Percentiles rank a stretch among this genome's conserved stretches.
Conservation (phyloP, 2,329 filamentous ascomycete species). For the Arthrobotrys pseudoclavata region DNA sequence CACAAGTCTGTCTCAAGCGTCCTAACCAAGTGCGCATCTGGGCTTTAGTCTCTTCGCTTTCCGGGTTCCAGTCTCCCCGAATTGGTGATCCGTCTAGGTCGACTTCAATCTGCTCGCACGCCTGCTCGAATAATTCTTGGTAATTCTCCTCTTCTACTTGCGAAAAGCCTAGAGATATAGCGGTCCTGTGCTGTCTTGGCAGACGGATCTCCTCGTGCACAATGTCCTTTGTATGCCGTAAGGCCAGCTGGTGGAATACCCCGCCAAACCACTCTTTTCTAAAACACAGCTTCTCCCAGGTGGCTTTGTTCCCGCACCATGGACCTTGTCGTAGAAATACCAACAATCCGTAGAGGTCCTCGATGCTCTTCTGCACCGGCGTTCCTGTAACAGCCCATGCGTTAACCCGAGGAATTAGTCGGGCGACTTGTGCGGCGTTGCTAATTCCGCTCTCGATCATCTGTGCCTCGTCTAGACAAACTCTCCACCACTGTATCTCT, state of each 20-base stretch:
- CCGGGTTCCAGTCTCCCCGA: slow-evolving; percentile 74
- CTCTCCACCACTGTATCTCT: slow-evolving; percentile 87
- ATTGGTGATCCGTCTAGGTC: slow-evolving; percentile 67
- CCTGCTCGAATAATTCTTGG: slow-evolving; percentile 78
- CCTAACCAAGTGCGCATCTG: slow-evolving; percentile 84
- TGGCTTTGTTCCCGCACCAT: slow-evolving; percentile 74
- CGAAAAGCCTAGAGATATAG: slow-evolving; percentile 84
- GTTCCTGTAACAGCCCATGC: slow-evolving; percentile 95
- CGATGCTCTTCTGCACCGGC: slow-evolving; percentile 82
- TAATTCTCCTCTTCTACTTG: slow-evolving; percentile 94
- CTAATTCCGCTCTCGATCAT: slow-evolving; percentile 93
- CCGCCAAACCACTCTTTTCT: slow-evolving; percentile 76
- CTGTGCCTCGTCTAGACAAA: slow-evolving; percentile 83
- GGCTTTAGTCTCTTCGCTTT: slow-evolving; percentile 73
- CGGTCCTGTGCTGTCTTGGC: slow-evolving; percentile 83
- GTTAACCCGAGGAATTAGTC: slow-evolving; percentile 83
- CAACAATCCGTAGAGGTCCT: slow-evolving; percentile 74
- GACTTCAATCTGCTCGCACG: slow-evolving; percentile 79
- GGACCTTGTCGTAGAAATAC: slow-evolving; percentile 85
- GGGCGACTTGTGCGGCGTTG: slow-evolving; percentile 83
- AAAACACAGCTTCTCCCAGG: slow-evolving; percentile 77
- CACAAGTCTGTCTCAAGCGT: slow-evolving; percentile 81
- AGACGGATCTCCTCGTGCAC: slow-evolving; percentile 83
- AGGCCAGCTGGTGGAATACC: slow-evolving; percentile 79
- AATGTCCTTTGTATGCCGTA: slow-evolving; percentile 87